Conservation (phyloP, 1,139 yeast genomes). For the Yamadazyma taylorii region DNA sequence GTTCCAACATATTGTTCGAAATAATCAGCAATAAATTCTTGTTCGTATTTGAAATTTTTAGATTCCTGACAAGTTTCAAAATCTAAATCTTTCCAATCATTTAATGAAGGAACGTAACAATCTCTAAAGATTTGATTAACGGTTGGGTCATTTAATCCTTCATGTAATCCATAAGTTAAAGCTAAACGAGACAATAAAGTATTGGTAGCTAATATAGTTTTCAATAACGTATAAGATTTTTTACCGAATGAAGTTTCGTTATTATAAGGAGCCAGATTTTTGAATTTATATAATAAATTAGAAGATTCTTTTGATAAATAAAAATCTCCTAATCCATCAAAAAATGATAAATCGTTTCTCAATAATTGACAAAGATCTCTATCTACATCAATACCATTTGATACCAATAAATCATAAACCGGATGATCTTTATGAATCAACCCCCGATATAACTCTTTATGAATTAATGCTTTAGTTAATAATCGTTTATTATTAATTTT, state of each 20-base stretch:
- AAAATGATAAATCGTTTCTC: slow-evolving; percentile 40
- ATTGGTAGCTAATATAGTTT: slow-evolving; percentile 41
- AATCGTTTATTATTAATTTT: slow-evolving; percentile 29
- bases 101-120: slow-evolving; percentile 25
- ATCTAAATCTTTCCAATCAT: slow-evolving; percentile 20
- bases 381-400: slow-evolving; percentile 18
- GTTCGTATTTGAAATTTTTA: slow-evolving; percentile 32
- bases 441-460: slow-evolving; percentile 40
- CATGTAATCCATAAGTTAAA: slow-evolving; percentile 36
- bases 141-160: slow-evolving; percentile 34
- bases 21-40: slow-evolving; percentile 46
- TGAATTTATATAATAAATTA: slow-evolving; percentile 33
- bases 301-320: slow-evolving; percentile 42
- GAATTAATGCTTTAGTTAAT: slow-evolving; percentile 40
- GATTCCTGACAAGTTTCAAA: slow-evolving; percentile 19
- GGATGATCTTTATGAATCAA: slow-evolving; percentile 31
- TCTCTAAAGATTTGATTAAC: slow-evolving; percentile 19
- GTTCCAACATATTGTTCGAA: slow-evolving; percentile 50
- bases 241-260: slow-evolving; percentile 15
- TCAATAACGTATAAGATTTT: slow-evolving; percentile 29
- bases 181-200: slow-evolving; percentile 41
- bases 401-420: slow-evolving; percentile 26
- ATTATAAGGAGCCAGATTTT: slow-evolving; percentile 19
- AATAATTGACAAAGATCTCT: slow-evolving; percentile 24
- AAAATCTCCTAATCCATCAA: slow-evolving; percentile 48